These are phyloP conservation scores for Penicillium macrosclerotiorum DNA, from an alignment of 495 filamentous ascomycete species.

Conservation along the genomic window DNA sequence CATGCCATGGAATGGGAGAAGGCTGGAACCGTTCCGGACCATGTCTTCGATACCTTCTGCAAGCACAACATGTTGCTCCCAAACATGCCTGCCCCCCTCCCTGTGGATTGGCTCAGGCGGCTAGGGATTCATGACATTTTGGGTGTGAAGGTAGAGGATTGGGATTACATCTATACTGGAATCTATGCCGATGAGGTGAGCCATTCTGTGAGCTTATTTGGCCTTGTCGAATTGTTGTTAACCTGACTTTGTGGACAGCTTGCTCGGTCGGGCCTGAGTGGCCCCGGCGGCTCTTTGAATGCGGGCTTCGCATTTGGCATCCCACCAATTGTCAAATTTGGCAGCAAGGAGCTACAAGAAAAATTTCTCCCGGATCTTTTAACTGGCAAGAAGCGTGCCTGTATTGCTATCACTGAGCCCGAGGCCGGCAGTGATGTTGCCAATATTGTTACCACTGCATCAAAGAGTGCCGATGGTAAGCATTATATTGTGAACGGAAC, in stretches of 20 bases:
- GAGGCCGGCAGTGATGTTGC: constrained; percentile 71
- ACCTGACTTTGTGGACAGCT: too few species aligned
- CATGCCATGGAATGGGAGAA: constrained; percentile 67
- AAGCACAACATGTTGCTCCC: constrained; percentile 63
- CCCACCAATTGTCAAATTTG: constrained; percentile 69
- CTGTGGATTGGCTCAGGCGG: constrained; percentile 62
- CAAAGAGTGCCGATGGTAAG: constrained; percentile 59
- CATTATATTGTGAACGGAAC: constrained; percentile 70
- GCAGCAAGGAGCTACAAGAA: constrained; percentile 57
- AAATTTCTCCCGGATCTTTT: constrained; percentile 63
- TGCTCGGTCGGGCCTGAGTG: constrained; percentile 60
- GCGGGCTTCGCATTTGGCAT: constrained; percentile 71
- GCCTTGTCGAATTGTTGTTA: too few species aligned
- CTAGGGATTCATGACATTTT: constrained; percentile 63
- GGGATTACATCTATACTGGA: constrained; percentile 67
- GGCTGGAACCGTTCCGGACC: constrained; percentile 56
- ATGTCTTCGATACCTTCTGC: constrained; percentile 61
- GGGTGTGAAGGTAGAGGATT: constrained; percentile 72
- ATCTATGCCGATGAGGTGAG: constrained; percentile 66
- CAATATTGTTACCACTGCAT: constrained; percentile 65
- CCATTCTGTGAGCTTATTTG: too few species aligned
- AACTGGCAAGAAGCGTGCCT: constrained; percentile 61
- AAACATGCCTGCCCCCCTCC: constrained; percentile 63
- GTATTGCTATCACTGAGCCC: constrained; percentile 79
- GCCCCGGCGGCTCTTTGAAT: constrained; percentile 58